phyloP scores from a whole-genome alignment of 1,139 yeast genomes.

The Zygoascus hellenicus region DNA sequence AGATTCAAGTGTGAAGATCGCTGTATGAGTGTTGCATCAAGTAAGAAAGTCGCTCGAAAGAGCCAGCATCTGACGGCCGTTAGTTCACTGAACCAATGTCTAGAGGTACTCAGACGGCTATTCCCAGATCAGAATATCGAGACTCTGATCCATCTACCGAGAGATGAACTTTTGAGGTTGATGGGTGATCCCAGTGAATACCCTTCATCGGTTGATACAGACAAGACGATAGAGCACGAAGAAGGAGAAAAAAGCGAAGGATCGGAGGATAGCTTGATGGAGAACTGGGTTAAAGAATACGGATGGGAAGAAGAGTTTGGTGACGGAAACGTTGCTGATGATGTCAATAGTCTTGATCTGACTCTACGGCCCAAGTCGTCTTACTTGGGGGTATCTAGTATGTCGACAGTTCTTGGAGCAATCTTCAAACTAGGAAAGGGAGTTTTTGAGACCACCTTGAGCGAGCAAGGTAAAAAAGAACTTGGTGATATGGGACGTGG shows the following conservation, averaged over 20 bases:
- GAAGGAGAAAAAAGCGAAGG: neutral
- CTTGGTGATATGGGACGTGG: neutral
- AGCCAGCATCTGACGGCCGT: neutral
- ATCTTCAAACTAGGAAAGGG: slow-evolving; percentile 5
- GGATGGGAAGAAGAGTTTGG: slow-evolving; percentile 12
- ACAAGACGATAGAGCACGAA: neutral
- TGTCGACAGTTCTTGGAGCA: slow-evolving; percentile 1
- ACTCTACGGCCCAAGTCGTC: neutral
- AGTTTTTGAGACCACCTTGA: neutral
- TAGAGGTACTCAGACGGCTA: neutral
- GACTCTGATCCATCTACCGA: neutral
- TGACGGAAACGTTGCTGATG: slow-evolving; percentile 7
- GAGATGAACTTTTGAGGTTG: slow-evolving; percentile 1
- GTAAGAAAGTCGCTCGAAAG: neutral
- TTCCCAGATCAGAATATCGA: slow-evolving; percentile 3
- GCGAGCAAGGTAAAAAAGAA: neutral
- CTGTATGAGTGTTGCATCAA: neutral
- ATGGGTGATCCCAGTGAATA: neutral
- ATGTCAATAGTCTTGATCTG: slow-evolving; percentile 4
- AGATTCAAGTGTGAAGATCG: slow-evolving; percentile 6
- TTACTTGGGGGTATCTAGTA: slow-evolving; percentile 3
- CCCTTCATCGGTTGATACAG: neutral
- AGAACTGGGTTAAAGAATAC: slow-evolving; percentile 7
- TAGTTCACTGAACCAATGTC: neutral
- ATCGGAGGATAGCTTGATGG: neutral